phyloP scores from a whole-genome alignment of 768 basidiomycete genomes.

The Mrakia hoshinonis region DNA sequence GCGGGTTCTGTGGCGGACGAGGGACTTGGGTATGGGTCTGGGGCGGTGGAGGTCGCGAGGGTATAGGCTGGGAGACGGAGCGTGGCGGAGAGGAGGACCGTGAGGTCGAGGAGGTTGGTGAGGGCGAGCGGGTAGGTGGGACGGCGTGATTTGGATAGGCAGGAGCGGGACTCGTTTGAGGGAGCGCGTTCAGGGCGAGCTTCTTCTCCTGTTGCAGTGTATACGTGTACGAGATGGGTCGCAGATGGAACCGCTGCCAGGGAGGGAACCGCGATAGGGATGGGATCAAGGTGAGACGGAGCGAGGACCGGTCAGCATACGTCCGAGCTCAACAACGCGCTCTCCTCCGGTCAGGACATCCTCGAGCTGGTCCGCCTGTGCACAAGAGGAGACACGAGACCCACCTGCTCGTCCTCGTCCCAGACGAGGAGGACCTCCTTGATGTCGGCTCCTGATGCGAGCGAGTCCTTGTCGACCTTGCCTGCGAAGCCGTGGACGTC shows the following conservation, averaged over 20 bases:
- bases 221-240: conserved; percentile 17
- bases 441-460: not conserved
- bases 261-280: not conserved
- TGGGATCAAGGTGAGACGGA: not conserved
- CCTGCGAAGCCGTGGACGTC: conserved; percentile 24
- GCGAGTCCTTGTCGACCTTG: conserved; percentile 16
- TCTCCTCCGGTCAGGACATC: too few relatives aligned
- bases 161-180: not conserved
- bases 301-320: not conserved
- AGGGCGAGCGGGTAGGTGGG: not conserved
- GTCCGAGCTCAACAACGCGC: not conserved
- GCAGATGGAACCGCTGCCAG: not conserved
- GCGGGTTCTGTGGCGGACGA: not conserved
- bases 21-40: not conserved
- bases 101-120: not conserved
- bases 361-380: not conserved
- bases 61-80: not conserved
- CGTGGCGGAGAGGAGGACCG: not conserved
- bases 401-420: conserved; percentile 7
- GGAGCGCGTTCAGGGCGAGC: not conserved
- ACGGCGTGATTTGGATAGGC: not conserved
- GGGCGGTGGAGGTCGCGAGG: not conserved
- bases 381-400: too few relatives aligned
- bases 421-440: conserved; percentile 8
- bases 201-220: conserved; percentile 18